Evolutionary conservation across 352 stramenopile species (phyloP).

Genomic region (Globisporangium polare): DNA sequence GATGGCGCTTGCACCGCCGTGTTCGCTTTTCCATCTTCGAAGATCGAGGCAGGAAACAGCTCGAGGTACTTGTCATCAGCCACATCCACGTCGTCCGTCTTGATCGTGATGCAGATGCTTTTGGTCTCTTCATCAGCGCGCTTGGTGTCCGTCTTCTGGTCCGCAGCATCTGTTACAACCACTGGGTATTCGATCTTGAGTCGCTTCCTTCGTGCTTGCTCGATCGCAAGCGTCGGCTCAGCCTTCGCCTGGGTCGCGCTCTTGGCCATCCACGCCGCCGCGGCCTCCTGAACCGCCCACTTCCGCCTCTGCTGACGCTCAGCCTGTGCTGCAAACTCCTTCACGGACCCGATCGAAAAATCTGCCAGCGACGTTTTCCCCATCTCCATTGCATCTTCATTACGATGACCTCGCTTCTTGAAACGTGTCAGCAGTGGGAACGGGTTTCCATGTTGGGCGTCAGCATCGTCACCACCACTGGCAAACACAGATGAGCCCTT

Average conservation of each 20-base stretch:
- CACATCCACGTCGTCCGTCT: conserved; percentile 32
- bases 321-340: conserved; percentile 25
- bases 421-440: conserved; percentile 7
- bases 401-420: conserved; percentile 15
- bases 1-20: not conserved
- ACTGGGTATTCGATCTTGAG: conserved; percentile 16
- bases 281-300: conserved; percentile 26
- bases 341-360: conserved; percentile 24
- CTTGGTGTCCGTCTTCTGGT: not conserved
- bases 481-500: not conserved
- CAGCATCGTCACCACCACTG: not conserved
- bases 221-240: conserved; percentile 44
- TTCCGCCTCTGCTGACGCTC: conserved; percentile 23
- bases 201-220: conserved; percentile 27
- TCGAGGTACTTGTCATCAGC: conserved; percentile 20
- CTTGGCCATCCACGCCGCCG: conserved; percentile 29
- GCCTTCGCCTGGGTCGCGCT: conserved; percentile 36
- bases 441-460: conserved; percentile 2
- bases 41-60: conserved; percentile 34
- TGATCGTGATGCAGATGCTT: conserved; percentile 41
- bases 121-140: conserved; percentile 1
- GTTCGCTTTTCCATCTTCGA: conserved; percentile 10
- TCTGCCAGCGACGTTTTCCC: conserved; percentile 28
- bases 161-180: not conserved
- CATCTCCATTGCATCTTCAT: conserved; percentile 10